phyloP scores from a whole-genome alignment of 257 asterid genomes.

The Fraxinus anomala region DNA sequence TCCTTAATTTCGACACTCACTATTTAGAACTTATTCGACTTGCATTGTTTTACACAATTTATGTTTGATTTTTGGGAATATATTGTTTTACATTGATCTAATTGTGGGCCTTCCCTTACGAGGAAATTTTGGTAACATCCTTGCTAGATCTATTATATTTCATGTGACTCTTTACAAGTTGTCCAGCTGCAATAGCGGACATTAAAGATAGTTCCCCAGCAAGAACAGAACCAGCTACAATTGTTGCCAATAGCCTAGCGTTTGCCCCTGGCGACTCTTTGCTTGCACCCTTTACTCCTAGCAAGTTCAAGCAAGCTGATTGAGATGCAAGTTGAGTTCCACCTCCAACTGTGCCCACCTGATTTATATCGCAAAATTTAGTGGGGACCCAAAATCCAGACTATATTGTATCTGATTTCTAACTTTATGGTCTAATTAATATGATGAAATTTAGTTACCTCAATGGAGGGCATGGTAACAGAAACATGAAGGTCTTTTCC shows the following conservation, averaged over 20 bases:
- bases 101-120: slow-evolving; percentile 12
- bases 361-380: slow-evolving; percentile 7
- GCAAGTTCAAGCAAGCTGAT: slow-evolving; percentile 54
- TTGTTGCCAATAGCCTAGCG: slow-evolving; percentile 52
- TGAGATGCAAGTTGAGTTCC: slow-evolving; percentile 60
- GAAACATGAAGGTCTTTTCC: slow-evolving; percentile 60
- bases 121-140: slow-evolving; percentile 31
- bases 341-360: slow-evolving; percentile 64
- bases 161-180: slow-evolving; percentile 56
- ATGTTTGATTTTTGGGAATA: background rate
- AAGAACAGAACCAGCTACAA: slow-evolving; percentile 55
- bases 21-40: background rate
- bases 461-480: slow-evolving; percentile 62
- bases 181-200: slow-evolving; percentile 62
- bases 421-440: background rate
- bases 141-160: slow-evolving; percentile 52
- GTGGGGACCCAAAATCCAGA: slow-evolving; percentile 3
- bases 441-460: slow-evolving; percentile 32
- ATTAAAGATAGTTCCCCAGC: slow-evolving; percentile 55
- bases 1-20: background rate
- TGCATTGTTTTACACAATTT: background rate
- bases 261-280: slow-evolving; percentile 48
- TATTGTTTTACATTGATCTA: background rate
- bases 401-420: background rate
- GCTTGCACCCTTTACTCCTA: slow-evolving; percentile 57